Evolutionary conservation across 192 early-diverging fungal genomes (phyloP).

Genomic region (Dispira parvispora): DNA sequence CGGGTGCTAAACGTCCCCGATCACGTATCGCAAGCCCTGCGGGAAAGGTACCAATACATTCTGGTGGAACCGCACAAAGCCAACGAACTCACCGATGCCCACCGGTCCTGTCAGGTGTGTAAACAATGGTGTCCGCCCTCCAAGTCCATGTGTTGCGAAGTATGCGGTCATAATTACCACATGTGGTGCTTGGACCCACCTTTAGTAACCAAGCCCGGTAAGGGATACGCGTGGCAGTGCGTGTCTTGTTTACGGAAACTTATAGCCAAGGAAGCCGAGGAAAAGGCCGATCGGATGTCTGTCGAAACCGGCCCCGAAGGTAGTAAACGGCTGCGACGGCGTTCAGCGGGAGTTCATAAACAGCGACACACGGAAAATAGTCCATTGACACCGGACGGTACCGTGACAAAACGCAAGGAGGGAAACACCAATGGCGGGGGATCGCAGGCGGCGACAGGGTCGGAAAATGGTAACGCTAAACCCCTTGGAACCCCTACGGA

Average conservation of each 20-base stretch:
- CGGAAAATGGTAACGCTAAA: not conserved
- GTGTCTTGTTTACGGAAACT: conserved; percentile 37
- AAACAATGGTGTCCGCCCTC: conserved; percentile 47
- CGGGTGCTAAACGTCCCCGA: conserved; percentile 64
- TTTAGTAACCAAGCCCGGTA: conserved; percentile 51
- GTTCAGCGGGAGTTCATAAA: too few species aligned
- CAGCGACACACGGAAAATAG: too few species aligned
- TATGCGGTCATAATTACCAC: conserved; percentile 64
- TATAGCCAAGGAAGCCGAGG: conserved; percentile 19
- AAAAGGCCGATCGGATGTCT: not conserved
- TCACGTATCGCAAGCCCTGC: conserved; percentile 45
- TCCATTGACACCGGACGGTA: not conserved
- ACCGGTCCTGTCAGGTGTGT: conserved; percentile 51
- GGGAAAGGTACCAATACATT: conserved; percentile 60
- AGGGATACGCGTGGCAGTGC: conserved; percentile 82
- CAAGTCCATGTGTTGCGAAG: conserved; percentile 57
- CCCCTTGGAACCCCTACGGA: not conserved
- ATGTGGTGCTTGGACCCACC: conserved; percentile 72
- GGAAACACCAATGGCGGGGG: not conserved
- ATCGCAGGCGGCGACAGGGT: not conserved
- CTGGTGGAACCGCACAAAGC: conserved; percentile 73
- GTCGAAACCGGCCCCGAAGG: not conserved
- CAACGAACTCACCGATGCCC: conserved; percentile 48
- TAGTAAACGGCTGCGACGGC: too few species aligned
- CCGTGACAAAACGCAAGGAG: not conserved